Evolutionary conservation across 73 alveolate species (phyloP).

Genomic region (Paramecium sexaurelia): DNA sequence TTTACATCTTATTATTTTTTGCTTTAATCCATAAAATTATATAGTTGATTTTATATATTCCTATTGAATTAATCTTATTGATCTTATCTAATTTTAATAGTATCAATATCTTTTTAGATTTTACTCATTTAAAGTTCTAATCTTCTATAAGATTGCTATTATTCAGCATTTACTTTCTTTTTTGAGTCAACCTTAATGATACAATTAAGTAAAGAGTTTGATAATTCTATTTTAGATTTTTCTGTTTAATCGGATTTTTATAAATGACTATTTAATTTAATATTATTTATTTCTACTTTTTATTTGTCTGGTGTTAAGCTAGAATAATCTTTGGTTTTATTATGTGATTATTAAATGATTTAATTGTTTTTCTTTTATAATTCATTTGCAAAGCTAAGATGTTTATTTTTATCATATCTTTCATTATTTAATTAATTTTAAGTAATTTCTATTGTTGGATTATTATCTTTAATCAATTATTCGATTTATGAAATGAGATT

Average conservation of each 20-base stretch:
- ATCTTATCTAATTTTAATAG: neutral
- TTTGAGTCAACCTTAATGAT: neutral
- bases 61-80: slow-evolving; percentile 19
- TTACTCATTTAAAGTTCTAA: neutral
- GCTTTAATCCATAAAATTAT: neutral
- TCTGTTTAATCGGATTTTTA: neutral
- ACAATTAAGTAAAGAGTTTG: neutral
- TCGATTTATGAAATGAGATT: neutral
- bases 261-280: neutral
- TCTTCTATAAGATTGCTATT: slow-evolving; percentile 13
- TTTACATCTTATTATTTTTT: slow-evolving; percentile 30
- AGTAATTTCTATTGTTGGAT: neutral
- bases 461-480: neutral
- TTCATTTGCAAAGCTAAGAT: neutral
- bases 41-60: neutral
- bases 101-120: neutral
- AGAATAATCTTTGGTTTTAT: neutral
- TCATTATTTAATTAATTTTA: neutral
- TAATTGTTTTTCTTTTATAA: neutral
- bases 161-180: neutral
- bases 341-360: neutral
- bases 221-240: neutral
- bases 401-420: neutral
- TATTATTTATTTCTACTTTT: neutral
- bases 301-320: neutral